Conservation (phyloP, 1,284 basidiomycete genomes). For the Cryptococcus jaspeensis region DNA sequence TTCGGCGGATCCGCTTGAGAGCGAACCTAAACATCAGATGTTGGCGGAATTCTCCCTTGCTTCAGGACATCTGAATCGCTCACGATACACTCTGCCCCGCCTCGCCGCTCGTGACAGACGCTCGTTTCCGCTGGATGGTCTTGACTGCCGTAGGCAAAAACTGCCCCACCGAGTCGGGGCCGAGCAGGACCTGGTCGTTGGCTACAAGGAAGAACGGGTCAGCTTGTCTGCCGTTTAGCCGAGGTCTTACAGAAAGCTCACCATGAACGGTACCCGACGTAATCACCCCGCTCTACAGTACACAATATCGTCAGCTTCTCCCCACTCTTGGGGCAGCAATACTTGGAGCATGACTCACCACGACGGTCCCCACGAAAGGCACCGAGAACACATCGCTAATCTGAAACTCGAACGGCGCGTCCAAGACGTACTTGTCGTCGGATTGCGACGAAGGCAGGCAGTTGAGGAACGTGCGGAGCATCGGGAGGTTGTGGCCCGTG, state of each 20-base stretch:
- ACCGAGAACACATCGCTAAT: constrained; percentile 66
- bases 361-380: constrained; percentile 92
- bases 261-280: constrained; percentile 69
- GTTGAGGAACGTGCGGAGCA: constrained; percentile 82
- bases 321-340: not conserved
- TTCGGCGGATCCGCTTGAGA: constrained; percentile 80
- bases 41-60: not conserved
- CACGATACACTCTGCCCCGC: constrained; percentile 90
- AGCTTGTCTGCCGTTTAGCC: constrained; percentile 3
- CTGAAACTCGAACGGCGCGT: constrained; percentile 78
- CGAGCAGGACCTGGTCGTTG: constrained; percentile 80
- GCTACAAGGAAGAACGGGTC: constrained; percentile 51
- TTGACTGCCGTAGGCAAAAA: constrained; percentile 79
- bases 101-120: constrained; percentile 77
- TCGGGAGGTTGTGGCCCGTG: constrained; percentile 75
- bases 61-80: constrained; percentile 10
- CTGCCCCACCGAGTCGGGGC: constrained; percentile 90
- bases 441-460: constrained; percentile 78
- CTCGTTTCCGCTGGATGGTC: constrained; percentile 91
- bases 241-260: too few species aligned
- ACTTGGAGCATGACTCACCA: constrained; percentile 45
- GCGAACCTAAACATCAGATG: constrained; percentile 58
- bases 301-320: not conserved
- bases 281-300: constrained; percentile 71
- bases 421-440: constrained; percentile 72